A percentile compares a stretch with the other conserved stretches of the same genome.
These are phyloP conservation scores for Sporisorium scitamineum DNA, from an alignment of 1,284 basidiomycete genomes.

Conservation along the genomic window DNA sequence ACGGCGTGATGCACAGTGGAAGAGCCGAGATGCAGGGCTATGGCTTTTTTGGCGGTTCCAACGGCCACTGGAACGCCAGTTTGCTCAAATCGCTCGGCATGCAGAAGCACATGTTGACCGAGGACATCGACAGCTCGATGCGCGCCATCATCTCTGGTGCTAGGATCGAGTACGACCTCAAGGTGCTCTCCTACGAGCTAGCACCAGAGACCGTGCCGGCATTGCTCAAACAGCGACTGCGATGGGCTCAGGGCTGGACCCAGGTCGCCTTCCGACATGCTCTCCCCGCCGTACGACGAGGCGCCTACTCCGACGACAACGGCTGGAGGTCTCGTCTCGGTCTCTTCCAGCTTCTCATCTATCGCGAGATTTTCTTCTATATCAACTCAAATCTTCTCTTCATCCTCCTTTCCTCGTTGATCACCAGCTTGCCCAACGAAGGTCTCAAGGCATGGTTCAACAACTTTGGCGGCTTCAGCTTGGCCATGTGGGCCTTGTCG, in stretches of 20 bases:
- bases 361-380: constrained; percentile 60
- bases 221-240: constrained; percentile 58
- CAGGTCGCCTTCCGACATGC: constrained; percentile 62
- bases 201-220: constrained; percentile 57
- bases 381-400: constrained; percentile 45
- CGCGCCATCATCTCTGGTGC: constrained; percentile 64
- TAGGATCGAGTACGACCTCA: constrained; percentile 60
- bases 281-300: constrained; percentile 45
- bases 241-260: constrained; percentile 66
- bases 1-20: constrained; percentile 62
- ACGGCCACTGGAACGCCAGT: constrained; percentile 64
- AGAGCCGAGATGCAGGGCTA: constrained; percentile 57
- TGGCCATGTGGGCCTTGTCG: constrained; percentile 51
- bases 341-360: constrained; percentile 59
- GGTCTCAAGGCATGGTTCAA: constrained; percentile 47
- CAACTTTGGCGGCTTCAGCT: constrained; percentile 50
- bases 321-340: constrained; percentile 51
- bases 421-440: constrained; percentile 32
- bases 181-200: constrained; percentile 59
- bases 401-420: constrained; percentile 44
- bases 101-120: constrained; percentile 63
- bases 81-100: constrained; percentile 57
- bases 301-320: constrained; percentile 56
- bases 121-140: constrained; percentile 64
- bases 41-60: constrained; percentile 64